Percentiles rank a stretch among this genome's conserved stretches.
phyloP scores from a whole-genome alignment of 805 yeast genomes.

The Yarrowia sp. region DNA sequence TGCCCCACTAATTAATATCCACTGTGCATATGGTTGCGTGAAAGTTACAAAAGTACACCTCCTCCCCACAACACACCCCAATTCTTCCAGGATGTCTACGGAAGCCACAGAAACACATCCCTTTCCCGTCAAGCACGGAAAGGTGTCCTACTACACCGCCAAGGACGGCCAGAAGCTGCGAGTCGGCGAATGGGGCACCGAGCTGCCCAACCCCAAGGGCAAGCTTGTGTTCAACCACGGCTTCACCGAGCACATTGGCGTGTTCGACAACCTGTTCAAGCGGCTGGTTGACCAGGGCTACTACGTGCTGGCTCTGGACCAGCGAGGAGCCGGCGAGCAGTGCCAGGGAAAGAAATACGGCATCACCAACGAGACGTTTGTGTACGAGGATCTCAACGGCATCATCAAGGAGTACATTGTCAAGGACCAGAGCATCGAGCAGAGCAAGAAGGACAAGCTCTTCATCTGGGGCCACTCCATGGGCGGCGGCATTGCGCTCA shows the following conservation, averaged over 20 bases:
- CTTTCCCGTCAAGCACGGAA: slow-evolving; percentile 22
- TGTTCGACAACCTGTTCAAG: slow-evolving; percentile 48
- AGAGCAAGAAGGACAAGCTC: slow-evolving; percentile 41
- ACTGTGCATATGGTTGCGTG: no score
- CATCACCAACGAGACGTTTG: slow-evolving; percentile 48
- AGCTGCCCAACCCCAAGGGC: slow-evolving; percentile 43
- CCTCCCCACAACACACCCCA: no score
- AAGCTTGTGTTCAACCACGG: slow-evolving; percentile 51
- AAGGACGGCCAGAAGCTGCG: slow-evolving; percentile 37
- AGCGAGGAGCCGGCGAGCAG: slow-evolving; percentile 53
- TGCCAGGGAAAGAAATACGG: slow-evolving; percentile 48
- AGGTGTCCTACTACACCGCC: slow-evolving; percentile 31
- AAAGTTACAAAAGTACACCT: no score
- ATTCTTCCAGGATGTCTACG: background rate
- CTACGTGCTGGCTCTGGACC: slow-evolving; percentile 51
- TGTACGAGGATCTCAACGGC: slow-evolving; percentile 49
- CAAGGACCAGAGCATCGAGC: slow-evolving; percentile 7
- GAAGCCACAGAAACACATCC: slow-evolving; percentile 23
- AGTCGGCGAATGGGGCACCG: slow-evolving; percentile 32
- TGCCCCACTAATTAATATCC: no score
- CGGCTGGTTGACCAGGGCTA: slow-evolving; percentile 48
- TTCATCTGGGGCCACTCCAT: slow-evolving; percentile 51
- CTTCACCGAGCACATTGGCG: slow-evolving; percentile 49
- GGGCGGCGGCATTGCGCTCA: slow-evolving; percentile 53
- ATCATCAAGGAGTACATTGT: slow-evolving; percentile 43